Evolutionary conservation across 2,329 filamentous ascomycete species (phyloP).

Genomic region (Xylariaceae sp.): DNA sequence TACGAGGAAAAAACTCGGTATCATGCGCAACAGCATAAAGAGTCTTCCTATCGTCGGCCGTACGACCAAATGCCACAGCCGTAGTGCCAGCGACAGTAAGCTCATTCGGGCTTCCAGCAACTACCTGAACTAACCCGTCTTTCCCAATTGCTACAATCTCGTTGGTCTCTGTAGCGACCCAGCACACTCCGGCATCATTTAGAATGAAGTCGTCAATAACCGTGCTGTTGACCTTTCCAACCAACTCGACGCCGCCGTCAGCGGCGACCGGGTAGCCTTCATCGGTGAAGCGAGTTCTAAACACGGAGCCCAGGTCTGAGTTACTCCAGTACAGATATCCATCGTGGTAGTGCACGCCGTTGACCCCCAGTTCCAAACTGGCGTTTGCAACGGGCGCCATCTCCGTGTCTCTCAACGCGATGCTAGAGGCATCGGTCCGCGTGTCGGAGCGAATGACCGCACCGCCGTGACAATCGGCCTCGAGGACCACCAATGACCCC

Average conservation of each 20-base stretch:
- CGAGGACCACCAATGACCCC: conserved; percentile 18
- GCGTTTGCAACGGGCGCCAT: conserved; percentile 19
- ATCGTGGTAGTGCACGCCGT: conserved; percentile 25
- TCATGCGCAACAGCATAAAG: conserved; percentile 26
- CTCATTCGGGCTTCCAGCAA: conserved; percentile 13
- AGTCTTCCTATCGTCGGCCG: conserved; percentile 9
- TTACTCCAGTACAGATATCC: conserved; percentile 29
- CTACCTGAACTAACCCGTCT: conserved; percentile 13
- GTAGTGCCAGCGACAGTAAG: conserved; percentile 21
- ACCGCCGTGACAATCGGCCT: conserved; percentile 26
- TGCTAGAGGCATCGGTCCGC: conserved; percentile 14
- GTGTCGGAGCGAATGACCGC: conserved; percentile 26
- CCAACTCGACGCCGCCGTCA: conserved; percentile 12
- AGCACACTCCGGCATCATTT: conserved; percentile 17
- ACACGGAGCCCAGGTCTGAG: conserved; percentile 16
- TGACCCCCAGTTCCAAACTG: conserved; percentile 20
- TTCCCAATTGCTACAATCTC: conserved; percentile 14
- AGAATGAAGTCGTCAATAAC: conserved; percentile 26
- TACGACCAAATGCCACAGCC: conserved; percentile 21
- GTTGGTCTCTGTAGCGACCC: conserved; percentile 21
- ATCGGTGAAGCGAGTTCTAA: conserved; percentile 13
- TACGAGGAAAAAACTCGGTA: conserved; percentile 10
- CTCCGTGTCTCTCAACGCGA: conserved; percentile 20
- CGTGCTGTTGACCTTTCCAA: conserved; percentile 13
- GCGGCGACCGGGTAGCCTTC: conserved; percentile 14